These are phyloP conservation scores for Umbilicus rupestris DNA, from an alignment of 164 flowering plant species.

Conservation along the genomic window DNA sequence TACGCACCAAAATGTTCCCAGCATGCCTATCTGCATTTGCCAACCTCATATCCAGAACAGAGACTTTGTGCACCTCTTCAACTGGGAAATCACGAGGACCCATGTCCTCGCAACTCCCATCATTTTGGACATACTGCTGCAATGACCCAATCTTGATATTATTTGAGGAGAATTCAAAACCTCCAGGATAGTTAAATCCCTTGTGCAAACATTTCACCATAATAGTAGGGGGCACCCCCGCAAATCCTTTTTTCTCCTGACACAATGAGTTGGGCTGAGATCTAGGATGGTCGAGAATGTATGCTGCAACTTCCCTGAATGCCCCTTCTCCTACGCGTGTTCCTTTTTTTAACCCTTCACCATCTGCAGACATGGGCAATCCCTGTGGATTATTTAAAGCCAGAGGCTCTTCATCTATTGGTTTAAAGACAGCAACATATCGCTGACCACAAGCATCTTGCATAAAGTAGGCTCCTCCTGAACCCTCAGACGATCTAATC, in stretches of 20 bases:
- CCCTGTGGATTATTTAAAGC: conserved; percentile 34
- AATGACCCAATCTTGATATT: conserved; percentile 32
- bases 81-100: conserved; percentile 33
- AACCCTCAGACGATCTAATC: conserved; percentile 31
- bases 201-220: conserved; percentile 36
- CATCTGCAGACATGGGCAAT: conserved; percentile 24
- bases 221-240: conserved; percentile 37
- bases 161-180: conserved; percentile 10
- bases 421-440: conserved; percentile 36
- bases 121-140: conserved; percentile 29
- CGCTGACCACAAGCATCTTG: conserved; percentile 25
- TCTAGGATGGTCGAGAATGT: conserved; percentile 31
- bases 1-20: conserved; percentile 33
- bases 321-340: conserved; percentile 39
- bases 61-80: conserved; percentile 34
- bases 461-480: conserved; percentile 42
- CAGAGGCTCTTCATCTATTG: conserved; percentile 36
- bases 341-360: conserved; percentile 37
- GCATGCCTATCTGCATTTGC: conserved; percentile 40
- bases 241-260: conserved; percentile 24
- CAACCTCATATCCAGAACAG: conserved; percentile 38
- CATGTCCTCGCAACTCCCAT: conserved; percentile 36
- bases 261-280: conserved; percentile 13
- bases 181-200: conserved; percentile 30
- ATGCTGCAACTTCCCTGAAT: conserved; percentile 40